Conservation (phyloP, 2,329 filamentous ascomycete species). For the Talaromyces sp. region DNA sequence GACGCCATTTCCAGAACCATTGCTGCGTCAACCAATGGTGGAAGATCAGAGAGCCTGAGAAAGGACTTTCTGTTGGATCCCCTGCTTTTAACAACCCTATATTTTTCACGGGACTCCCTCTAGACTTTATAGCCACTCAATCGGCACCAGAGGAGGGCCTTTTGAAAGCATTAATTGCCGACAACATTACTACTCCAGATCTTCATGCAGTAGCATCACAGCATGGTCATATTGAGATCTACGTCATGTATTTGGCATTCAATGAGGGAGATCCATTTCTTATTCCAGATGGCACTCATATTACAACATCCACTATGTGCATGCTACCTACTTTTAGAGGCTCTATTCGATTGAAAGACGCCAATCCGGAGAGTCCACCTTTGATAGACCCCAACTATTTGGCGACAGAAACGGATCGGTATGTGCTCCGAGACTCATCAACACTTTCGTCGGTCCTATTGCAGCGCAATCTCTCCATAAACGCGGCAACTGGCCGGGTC, state of each 20-base stretch:
- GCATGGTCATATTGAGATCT: not conserved
- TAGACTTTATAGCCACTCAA: conserved; percentile 9
- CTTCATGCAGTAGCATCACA: not conserved
- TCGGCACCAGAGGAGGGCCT: conserved; percentile 4
- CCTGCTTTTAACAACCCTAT: not conserved
- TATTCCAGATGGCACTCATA: conserved; percentile 5
- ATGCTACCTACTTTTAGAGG: conserved; percentile 5
- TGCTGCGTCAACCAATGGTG: conserved; percentile 10
- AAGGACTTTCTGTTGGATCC: conserved; percentile 1
- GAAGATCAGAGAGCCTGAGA: conserved; percentile 10
- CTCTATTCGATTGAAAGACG: conserved; percentile 9
- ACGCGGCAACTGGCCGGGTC: too few relatives aligned
- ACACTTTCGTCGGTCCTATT: too few relatives aligned
- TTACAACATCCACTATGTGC: conserved; percentile 1
- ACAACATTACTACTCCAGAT: not conserved
- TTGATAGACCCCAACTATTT: conserved; percentile 19
- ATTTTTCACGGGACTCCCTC: conserved; percentile 1
- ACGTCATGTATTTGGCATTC: not conserved
- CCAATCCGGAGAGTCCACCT: not conserved
- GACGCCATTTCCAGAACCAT: conserved; percentile 46
- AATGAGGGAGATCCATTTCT: not conserved
- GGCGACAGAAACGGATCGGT: conserved; percentile 17
- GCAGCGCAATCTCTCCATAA: too few relatives aligned
- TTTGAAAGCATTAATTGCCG: not conserved
- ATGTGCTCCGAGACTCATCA: conserved; percentile 13